Evolutionary conservation across 129 eudicot species (phyloP).

Genomic region (Sambucus nigra): DNA sequence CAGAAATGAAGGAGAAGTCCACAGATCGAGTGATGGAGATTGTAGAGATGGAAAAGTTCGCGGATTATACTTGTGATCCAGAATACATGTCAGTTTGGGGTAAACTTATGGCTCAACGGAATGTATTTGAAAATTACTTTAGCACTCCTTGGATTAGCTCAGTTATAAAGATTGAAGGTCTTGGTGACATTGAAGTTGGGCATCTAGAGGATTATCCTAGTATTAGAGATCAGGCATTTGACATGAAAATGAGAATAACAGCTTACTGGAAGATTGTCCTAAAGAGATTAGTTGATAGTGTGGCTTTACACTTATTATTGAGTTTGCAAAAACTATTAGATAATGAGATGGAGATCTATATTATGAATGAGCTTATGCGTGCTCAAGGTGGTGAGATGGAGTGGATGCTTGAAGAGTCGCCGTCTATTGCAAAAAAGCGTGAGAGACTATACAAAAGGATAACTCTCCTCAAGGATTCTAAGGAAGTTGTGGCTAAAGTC

Average conservation of each 20-base stretch:
- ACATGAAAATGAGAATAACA: conserved; percentile 26
- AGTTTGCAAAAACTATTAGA: conserved; percentile 34
- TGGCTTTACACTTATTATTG: conserved; percentile 36
- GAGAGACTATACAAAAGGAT: no score
- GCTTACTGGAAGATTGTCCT: conserved; percentile 39
- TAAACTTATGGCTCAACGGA: conserved; percentile 14
- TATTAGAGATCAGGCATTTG: conserved; percentile 23
- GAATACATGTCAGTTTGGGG: conserved; percentile 33
- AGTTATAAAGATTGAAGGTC: conserved; percentile 11
- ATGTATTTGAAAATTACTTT: conserved; percentile 8
- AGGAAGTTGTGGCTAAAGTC: no score
- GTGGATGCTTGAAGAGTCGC: no score
- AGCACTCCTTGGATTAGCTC: conserved; percentile 1
- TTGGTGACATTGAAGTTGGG: conserved; percentile 15
- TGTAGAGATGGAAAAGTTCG: conserved; percentile 33
- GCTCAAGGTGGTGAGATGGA: conserved; percentile 24
- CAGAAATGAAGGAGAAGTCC: conserved; percentile 24
- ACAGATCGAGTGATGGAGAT: conserved; percentile 21
- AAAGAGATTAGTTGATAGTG: conserved; percentile 31
- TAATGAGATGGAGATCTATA: conserved; percentile 18
- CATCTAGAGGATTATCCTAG: conserved; percentile 15
- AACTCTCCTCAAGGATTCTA: no score
- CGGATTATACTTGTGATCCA: conserved; percentile 36
- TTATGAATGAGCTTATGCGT: conserved; percentile 21
- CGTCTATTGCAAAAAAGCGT: no score